phyloP scores from a whole-genome alignment of 2,329 filamentous ascomycete genomes.

The Magnaporthales sp. region DNA sequence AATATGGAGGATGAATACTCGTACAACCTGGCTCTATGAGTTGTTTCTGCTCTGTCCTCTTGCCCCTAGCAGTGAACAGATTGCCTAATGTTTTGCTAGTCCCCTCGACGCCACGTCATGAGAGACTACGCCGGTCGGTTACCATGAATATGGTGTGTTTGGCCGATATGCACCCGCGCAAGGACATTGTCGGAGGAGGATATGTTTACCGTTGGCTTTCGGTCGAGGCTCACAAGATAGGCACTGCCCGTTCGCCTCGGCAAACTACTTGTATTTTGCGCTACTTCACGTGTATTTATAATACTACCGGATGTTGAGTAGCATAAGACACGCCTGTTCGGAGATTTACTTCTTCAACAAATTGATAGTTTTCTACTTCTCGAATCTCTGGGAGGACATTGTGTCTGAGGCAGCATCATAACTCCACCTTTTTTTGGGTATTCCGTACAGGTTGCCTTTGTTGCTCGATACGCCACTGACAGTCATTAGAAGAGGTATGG shows the following conservation, averaged over 20 bases:
- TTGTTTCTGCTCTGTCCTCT: not conserved
- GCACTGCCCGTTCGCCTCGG: not conserved
- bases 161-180: not conserved
- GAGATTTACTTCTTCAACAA: not conserved
- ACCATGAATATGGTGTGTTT: not conserved
- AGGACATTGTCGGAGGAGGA: not conserved
- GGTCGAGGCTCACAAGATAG: not conserved
- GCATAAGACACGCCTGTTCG: not conserved
- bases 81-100: slow-evolving; percentile 6
- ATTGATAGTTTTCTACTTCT: not conserved
- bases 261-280: not conserved
- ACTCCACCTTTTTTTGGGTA: not conserved
- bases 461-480: not conserved
- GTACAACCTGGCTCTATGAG: slow-evolving; percentile 55
- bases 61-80: not conserved
- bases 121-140: not conserved
- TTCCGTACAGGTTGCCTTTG: not conserved
- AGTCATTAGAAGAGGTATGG: not conserved
- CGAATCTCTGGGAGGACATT: not conserved
- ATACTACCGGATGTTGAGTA: not conserved
- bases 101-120: not conserved
- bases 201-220: not conserved
- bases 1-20: slow-evolving; percentile 67
- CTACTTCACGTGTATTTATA: not conserved
- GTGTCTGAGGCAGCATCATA: not conserved